Evolutionary conservation across 1,284 basidiomycete genomes (phyloP).

Genomic region (Mrakiaceae sp.): DNA sequence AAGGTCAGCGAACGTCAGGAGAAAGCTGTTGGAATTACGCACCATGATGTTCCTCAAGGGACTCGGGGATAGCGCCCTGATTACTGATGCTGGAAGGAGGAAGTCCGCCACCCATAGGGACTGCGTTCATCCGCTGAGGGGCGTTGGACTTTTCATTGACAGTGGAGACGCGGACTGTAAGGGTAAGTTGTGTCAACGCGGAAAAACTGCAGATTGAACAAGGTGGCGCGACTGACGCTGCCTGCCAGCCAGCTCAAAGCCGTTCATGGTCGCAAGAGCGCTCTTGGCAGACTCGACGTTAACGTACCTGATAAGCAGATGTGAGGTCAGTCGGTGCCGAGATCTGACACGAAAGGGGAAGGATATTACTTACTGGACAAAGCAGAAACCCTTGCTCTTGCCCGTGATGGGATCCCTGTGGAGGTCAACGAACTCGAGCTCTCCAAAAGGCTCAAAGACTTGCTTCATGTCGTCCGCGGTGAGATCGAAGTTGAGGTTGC

Average conservation of each 20-base stretch:
- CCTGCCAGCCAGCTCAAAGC: constrained; percentile 89
- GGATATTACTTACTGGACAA: constrained; percentile 66
- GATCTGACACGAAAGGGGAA: not conserved
- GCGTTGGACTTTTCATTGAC: constrained; percentile 72
- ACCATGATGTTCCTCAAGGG: constrained; percentile 15
- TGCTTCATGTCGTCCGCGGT: constrained; percentile 92
- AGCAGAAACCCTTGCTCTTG: constrained; percentile 93
- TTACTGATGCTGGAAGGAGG: not conserved
- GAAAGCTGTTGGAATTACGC: no score
- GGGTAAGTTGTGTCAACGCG: not conserved
- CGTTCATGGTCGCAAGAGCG: constrained; percentile 96
- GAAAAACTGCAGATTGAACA: not conserved
- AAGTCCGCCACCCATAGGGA: not conserved
- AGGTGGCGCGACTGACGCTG: constrained; percentile 45
- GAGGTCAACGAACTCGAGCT: constrained; percentile 94
- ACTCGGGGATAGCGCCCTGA: constrained; percentile 10
- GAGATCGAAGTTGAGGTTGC: constrained; percentile 90
- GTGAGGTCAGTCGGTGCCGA: not conserved
- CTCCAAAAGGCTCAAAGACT: constrained; percentile 97
- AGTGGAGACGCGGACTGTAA: constrained; percentile 74
- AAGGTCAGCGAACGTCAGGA: no score
- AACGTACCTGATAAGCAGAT: constrained; percentile 52
- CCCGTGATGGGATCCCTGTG: constrained; percentile 82
- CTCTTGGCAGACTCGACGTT: constrained; percentile 82
- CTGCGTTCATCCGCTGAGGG: not conserved